Base-by-base conservation (phyloP, 495 filamentous ascomycete species). In the Podospora tetraspora region DNA sequence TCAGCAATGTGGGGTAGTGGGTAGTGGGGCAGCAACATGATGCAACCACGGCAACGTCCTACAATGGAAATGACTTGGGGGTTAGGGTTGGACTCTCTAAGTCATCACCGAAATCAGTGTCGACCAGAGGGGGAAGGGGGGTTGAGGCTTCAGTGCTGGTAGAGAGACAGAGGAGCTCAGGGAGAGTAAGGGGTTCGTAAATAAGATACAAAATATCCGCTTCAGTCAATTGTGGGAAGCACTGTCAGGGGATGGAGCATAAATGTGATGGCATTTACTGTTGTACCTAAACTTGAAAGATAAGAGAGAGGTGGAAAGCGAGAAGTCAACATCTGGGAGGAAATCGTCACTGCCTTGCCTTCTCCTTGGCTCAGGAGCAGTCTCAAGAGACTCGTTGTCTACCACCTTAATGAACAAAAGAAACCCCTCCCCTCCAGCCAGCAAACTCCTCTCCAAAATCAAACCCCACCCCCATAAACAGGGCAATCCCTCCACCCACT, bases 1-100 rank as follows among this genome's bases (percentile, higher is more conserved):
- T 52, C 16, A n/a, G 61, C 37, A 62, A 66, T 68, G 69, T 69
- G 74, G 71, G 70, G 71, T 64, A 11, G 60, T 59, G 57, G 70
- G 65, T 70, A 72, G 71, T 71, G 72, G 72, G 72, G 71, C 71
- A 73, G 68, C 70, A 65, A 68, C 43, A 52, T 30, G 59, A 66
- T 62, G 66, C 68, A 69, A 68, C 63, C 66, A 71, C 73, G 71
- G 68, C 70, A 73, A 71, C 64, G 13, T 13, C 65, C 72, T 73
- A 60, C 21, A 23, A 37, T 37, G 13, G 3, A 3, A 3, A 11
- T 13, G 34, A 0, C 0, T 13, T 52, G 1, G 6, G 43, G 43
- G 43, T 52, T 52, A 52, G 43, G 43, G 43, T 52, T n/a, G 16
- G 0, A 8, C 19, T 2, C 6, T 52, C 19, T 52, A 52, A 52